phyloP scores from a whole-genome alignment of 441 rosid species.

The Gossypium davidsonii region DNA sequence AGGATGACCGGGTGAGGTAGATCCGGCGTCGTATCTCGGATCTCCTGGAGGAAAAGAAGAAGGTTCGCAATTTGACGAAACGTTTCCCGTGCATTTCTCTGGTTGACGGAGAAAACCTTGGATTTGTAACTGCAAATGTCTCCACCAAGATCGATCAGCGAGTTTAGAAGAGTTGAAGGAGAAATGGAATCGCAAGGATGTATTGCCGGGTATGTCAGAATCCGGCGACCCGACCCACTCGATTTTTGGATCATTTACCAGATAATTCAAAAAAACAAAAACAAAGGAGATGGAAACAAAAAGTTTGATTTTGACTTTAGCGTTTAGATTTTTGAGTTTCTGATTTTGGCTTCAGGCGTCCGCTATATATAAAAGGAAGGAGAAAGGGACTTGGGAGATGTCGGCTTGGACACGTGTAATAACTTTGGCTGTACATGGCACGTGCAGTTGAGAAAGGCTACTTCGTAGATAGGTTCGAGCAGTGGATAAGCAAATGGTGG shows the following conservation, averaged over 20 bases:
- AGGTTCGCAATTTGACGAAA: constrained; percentile 50
- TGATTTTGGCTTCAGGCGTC: neutral
- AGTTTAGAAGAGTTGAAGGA: constrained; percentile 45
- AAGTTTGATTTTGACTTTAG: constrained; percentile 18
- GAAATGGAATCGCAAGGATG: constrained; percentile 44
- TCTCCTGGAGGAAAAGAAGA: constrained; percentile 42
- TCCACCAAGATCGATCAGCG: constrained; percentile 37
- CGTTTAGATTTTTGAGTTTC: constrained; percentile 13
- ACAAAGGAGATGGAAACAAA: neutral
- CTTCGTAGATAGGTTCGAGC: constrained; percentile 21
- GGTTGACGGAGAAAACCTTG: constrained; percentile 37
- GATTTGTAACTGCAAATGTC: constrained; percentile 38
- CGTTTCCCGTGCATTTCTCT: constrained; percentile 37
- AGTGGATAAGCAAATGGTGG: neutral
- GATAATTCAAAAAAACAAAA: neutral
- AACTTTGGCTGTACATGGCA: neutral
- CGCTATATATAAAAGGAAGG: constrained; percentile 3
- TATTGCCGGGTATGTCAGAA: constrained; percentile 58
- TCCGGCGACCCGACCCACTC: constrained; percentile 48
- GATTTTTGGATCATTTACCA: constrained; percentile 33
- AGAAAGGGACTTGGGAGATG: neutral
- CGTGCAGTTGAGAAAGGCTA: constrained; percentile 18
- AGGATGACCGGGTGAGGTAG: constrained; percentile 28
- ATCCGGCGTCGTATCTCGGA: constrained; percentile 22
- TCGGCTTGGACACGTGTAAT: constrained; percentile 29